Evolutionary conservation across 2,329 filamentous ascomycete species (phyloP), one percentile per base, ranked within the genome.

Genomic region (Tolypocladium cylindrosporum): DNA sequence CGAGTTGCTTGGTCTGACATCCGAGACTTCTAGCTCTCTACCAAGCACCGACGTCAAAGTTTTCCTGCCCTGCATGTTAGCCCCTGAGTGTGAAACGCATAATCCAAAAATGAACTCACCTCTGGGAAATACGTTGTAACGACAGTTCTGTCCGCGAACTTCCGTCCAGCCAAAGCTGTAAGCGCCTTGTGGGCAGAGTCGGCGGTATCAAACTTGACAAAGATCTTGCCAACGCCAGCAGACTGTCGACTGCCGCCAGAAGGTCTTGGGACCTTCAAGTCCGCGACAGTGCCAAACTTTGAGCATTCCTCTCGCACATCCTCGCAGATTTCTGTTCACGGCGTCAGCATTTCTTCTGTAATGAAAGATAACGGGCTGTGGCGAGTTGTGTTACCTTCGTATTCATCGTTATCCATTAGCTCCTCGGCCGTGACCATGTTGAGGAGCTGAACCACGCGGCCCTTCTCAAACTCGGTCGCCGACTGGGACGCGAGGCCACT

Each of bases 401-500:
- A 97, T 68, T 99, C 94, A 41, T 97, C 92, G 55, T 86, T 87
- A 69, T 97, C 92, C 74, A 97, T 85, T 31, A 99, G 78, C 74
- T 99, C 94, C 66, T 99, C 94, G 0, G 91, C 82, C 0, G 94
- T 99, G 41, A 99, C 93, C 94, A 99, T 99, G 77, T 99, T 99
- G 68, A 99, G 83, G 61, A 99, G 78, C 74, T 96, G 93, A 60
- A 99, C 72, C 19, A 99, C 93, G 58, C 90, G 84, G 63, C 89
- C 89, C 60, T 87, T 85, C 65, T 96, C 91, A 40, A 89, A 79
- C 60, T 92, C 89, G 58, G 82, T 82, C 42, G 89, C 88, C 3
- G 87, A 90, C 24, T 94, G 96, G 59, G 93, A 92, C 42, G 94
- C 94, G 66, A 99, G 89, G 83, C 97, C 91, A 55, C 92, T 96